Conservation (phyloP, 2,329 filamentous ascomycete species). For the Trichoderma hamatum region DNA sequence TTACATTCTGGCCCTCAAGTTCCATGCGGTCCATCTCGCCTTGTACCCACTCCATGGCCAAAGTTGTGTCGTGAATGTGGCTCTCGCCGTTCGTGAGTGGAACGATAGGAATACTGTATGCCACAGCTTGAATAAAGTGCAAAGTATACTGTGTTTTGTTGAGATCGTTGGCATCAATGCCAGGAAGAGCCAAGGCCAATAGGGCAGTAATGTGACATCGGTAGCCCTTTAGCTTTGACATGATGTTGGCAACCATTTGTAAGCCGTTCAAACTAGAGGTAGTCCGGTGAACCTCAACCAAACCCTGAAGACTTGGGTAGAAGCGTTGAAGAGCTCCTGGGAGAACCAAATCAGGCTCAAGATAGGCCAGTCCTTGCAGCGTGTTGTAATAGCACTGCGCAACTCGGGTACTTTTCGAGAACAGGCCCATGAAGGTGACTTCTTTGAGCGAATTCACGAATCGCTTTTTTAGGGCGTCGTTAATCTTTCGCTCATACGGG, state of each 20-base stretch:
- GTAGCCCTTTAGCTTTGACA: slow-evolving; percentile 93
- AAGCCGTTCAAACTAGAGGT: slow-evolving; percentile 90
- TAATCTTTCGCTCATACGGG: slow-evolving; percentile 77
- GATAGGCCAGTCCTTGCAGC: slow-evolving; percentile 82
- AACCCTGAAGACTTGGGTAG: slow-evolving; percentile 92
- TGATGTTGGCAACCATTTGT: slow-evolving; percentile 88
- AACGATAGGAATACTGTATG: slow-evolving; percentile 92
- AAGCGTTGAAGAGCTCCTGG: slow-evolving; percentile 94
- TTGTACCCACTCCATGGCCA: slow-evolving; percentile 92
- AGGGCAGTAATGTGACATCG: slow-evolving; percentile 93
- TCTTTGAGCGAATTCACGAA: slow-evolving; percentile 90
- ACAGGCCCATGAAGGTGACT: slow-evolving; percentile 97
- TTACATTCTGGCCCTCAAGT: slow-evolving; percentile 78
- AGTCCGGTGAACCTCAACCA: slow-evolving; percentile 96
- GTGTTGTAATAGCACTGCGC: slow-evolving; percentile 91
- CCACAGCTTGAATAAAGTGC: slow-evolving; percentile 92
- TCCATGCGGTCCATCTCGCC: slow-evolving; percentile 94
- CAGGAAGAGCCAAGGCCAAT: slow-evolving; percentile 87
- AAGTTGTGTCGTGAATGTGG: slow-evolving; percentile 69
- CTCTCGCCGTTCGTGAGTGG: slow-evolving; percentile 65
- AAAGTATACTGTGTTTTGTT: slow-evolving; percentile 95
- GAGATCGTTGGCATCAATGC: slow-evolving; percentile 95
- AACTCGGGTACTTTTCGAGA: slow-evolving; percentile 89
- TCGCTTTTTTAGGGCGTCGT: slow-evolving; percentile 76
- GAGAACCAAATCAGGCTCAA: slow-evolving; percentile 89